These are phyloP conservation scores for Sanguinoderma infundibulare DNA, from an alignment of 1,284 basidiomycete species.

Conservation along the genomic window DNA sequence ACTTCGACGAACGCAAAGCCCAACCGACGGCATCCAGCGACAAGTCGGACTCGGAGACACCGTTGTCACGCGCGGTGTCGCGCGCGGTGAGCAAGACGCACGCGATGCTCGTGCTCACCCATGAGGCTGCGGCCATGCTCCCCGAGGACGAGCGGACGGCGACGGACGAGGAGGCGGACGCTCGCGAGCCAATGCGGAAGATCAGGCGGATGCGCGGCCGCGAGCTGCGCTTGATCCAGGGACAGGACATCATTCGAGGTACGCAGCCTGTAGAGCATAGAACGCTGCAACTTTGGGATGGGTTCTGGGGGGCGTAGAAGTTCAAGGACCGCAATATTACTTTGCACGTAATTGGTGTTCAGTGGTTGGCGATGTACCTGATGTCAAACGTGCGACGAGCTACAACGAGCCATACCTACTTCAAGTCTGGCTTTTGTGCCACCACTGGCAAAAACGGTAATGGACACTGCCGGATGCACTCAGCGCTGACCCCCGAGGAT, in stretches of 20 bases:
- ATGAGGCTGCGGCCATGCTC: constrained; percentile 58
- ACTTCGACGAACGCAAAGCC: constrained; percentile 57
- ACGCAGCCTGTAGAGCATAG: constrained; percentile 31
- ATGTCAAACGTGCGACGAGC: no score
- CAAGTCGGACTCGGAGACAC: constrained; percentile 37
- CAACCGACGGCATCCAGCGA: constrained; percentile 43
- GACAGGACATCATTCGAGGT: constrained; percentile 59
- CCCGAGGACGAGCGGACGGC: constrained; percentile 57
- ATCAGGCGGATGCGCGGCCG: constrained; percentile 78
- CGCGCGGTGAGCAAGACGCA: constrained; percentile 86
- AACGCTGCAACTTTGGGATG: constrained; percentile 42
- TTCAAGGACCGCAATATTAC: no score
- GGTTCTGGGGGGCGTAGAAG: constrained; percentile 41
- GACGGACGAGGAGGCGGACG: constrained; percentile 80
- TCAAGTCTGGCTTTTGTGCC: no score
- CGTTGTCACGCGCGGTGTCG: constrained; percentile 64
- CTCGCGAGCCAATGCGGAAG: constrained; percentile 63
- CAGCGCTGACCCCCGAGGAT: no score
- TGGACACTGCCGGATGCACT: no score
- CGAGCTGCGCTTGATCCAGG: constrained; percentile 83
- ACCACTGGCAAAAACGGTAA: no score
- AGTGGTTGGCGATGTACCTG: no score
- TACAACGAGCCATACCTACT: no score
- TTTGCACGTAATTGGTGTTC: no score
- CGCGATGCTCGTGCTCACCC: constrained; percentile 78